A percentile compares a stretch with the other conserved stretches of the same genome.
Evolutionary conservation across 164 flowering plant species (phyloP).

Genomic region (Liriodendron chinense): DNA sequence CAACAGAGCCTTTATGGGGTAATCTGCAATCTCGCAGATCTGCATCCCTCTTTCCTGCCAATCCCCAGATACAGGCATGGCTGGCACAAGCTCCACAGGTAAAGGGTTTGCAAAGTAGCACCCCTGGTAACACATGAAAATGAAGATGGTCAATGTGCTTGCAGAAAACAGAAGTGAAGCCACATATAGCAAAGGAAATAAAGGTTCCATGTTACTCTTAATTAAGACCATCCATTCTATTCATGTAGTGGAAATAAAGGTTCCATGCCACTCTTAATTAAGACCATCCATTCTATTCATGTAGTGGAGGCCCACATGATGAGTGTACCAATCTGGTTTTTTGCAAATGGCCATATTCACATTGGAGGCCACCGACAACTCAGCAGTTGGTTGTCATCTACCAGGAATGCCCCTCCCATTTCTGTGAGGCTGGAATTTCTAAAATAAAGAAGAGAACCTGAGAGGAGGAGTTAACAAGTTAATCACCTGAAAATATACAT

Average conservation of each 20-base stretch:
- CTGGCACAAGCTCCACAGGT: conserved; percentile 29
- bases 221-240: neutral
- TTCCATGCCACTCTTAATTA: too few relatives aligned
- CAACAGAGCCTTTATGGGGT: conserved; percentile 26
- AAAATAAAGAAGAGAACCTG: neutral
- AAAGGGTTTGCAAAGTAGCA: conserved; percentile 34
- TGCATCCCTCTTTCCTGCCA: conserved; percentile 12
- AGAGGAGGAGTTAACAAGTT: neutral
- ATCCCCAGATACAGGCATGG: conserved; percentile 13
- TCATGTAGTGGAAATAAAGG: too few relatives aligned
- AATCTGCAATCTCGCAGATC: conserved; percentile 17
- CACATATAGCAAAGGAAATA: neutral
- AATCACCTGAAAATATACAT: conserved; percentile 23
- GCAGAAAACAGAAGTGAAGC: neutral
- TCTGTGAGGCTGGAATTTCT: neutral
- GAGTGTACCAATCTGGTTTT: too few relatives aligned
- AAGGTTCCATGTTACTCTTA: too few relatives aligned
- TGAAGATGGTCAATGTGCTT: neutral
- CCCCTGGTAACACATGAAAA: conserved; percentile 15
- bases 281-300: neutral
- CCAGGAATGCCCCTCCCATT: too few relatives aligned
- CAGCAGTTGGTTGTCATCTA: too few relatives aligned
- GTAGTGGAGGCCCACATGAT: too few relatives aligned
- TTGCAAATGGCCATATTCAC: too few relatives aligned
- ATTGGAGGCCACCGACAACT: too few relatives aligned